phyloP scores from a whole-genome alignment of 768 basidiomycete genomes.

The Mycena venus region DNA sequence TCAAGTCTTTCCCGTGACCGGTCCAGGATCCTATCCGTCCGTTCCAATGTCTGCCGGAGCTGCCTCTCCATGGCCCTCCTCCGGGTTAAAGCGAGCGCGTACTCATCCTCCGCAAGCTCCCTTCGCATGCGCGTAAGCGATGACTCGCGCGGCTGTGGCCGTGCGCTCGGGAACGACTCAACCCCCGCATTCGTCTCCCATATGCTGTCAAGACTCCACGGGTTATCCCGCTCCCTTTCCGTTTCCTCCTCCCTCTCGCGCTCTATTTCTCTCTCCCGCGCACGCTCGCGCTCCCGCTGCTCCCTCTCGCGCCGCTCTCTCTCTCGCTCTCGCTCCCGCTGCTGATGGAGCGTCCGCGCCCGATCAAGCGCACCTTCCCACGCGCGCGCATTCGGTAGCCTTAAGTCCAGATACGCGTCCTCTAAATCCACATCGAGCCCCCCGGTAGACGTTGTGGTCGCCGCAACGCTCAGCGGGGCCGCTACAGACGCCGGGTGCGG shows the following conservation, averaged over 20 bases:
- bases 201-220: slow-evolving; percentile 30
- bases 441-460: slow-evolving; percentile 11
- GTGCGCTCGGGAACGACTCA: slow-evolving; percentile 13
- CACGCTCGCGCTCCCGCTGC: slow-evolving; percentile 7
- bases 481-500: slow-evolving; percentile 30
- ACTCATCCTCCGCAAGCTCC: background rate
- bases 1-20: background rate
- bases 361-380: slow-evolving; percentile 32
- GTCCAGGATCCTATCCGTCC: background rate
- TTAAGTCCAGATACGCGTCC: slow-evolving; percentile 20
- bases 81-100: background rate
- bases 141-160: slow-evolving; percentile 2
- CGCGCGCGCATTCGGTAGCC: slow-evolving; percentile 6
- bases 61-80: slow-evolving; percentile 17
- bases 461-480: slow-evolving; percentile 27
- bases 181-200: background rate
- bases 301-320: slow-evolving; percentile 14
- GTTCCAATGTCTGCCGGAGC: slow-evolving; percentile 1
- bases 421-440: slow-evolving; percentile 23
- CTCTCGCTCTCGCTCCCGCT: slow-evolving; percentile 14
- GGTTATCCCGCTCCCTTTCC: slow-evolving; percentile 23
- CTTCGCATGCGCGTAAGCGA: slow-evolving; percentile 7
- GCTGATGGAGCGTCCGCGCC: slow-evolving; percentile 11
- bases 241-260: slow-evolving; percentile 22
- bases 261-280: slow-evolving; percentile 6